A percentile compares a stretch with the other conserved stretches of the same genome.
Evolutionary conservation across 805 yeast species (phyloP).

Genomic region (Jamesozyma spencerorum): DNA sequence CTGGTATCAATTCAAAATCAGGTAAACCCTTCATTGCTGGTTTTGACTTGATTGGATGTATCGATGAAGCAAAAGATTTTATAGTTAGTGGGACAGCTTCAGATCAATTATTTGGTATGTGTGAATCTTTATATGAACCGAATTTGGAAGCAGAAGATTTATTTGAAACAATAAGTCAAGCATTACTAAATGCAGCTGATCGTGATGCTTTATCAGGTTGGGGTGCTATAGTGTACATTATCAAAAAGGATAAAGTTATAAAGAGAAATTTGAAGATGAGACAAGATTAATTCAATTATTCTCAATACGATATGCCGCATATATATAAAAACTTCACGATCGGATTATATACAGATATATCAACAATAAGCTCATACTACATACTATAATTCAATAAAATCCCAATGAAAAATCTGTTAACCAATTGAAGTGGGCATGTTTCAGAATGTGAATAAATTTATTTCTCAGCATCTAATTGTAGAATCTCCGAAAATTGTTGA

Average conservation of each 20-base stretch:
- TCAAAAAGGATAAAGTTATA: slow-evolving; percentile 84
- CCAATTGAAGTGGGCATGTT: too few relatives aligned
- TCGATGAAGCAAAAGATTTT: slow-evolving; percentile 89
- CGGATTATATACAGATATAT: not conserved
- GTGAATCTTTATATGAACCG: slow-evolving; percentile 94
- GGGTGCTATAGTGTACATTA: slow-evolving; percentile 93
- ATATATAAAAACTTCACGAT: slow-evolving; percentile 1
- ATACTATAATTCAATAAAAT: not conserved
- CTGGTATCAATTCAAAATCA: slow-evolving; percentile 80
- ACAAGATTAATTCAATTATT: slow-evolving; percentile 61
- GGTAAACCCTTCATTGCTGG: slow-evolving; percentile 87
- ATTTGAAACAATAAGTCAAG: slow-evolving; percentile 92
- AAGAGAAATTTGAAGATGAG: slow-evolving; percentile 86
- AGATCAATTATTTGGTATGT: slow-evolving; percentile 98
- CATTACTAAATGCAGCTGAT: slow-evolving; percentile 87
- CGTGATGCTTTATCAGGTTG: slow-evolving; percentile 97
- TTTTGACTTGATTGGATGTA: slow-evolving; percentile 93
- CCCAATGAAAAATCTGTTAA: not conserved
- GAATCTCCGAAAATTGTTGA: not conserved
- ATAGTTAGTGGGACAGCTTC: slow-evolving; percentile 93
- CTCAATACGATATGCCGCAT: not conserved
- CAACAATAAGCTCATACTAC: too few relatives aligned
- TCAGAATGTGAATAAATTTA: too few relatives aligned
- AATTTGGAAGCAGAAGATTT: slow-evolving; percentile 87
- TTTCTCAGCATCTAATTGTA: too few relatives aligned